These are phyloP conservation scores for Mortierella sp. DNA, from an alignment of 371 early-diverging fungal genomes.

Conservation along the genomic window DNA sequence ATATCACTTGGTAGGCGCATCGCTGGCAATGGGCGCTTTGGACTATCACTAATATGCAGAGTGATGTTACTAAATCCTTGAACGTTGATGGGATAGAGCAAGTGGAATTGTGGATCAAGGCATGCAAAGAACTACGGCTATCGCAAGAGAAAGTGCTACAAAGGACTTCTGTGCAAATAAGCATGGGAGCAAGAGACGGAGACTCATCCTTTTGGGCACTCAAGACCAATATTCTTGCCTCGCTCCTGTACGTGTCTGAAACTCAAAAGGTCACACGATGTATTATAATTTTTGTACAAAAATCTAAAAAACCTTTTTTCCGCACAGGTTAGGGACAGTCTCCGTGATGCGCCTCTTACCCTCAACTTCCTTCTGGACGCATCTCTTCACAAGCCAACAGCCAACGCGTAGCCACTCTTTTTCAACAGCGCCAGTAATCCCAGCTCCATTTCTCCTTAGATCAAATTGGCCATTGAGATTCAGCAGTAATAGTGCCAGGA, in stretches of 20 bases:
- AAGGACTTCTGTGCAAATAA: not conserved
- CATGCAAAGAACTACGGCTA: conserved; percentile 16
- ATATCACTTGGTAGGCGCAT: not conserved
- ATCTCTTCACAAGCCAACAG: not conserved
- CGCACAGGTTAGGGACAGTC: not conserved
- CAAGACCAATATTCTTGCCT: conserved; percentile 10
- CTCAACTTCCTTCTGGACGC: not conserved
- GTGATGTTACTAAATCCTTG: not conserved
- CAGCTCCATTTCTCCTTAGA: not conserved
- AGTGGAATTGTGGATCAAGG: conserved; percentile 27
- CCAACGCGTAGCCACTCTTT: not conserved
- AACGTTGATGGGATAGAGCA: conserved; percentile 7
- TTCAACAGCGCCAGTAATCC: not conserved
- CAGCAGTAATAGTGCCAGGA: not conserved
- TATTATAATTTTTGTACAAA: not conserved
- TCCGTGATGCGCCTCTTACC: not conserved
- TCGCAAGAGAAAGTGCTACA: conserved; percentile 14
- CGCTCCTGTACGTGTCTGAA: conserved; percentile 10
- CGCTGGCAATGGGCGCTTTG: no score
- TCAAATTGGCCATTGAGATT: not conserved
- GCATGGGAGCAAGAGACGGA: not conserved
- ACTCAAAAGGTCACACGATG: not conserved
- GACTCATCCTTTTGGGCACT: conserved; percentile 4
- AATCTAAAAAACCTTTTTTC: not conserved
- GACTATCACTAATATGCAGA: not conserved